Evolutionary conservation across 768 basidiomycete genomes (phyloP).

Genomic region (Bullera alba): DNA sequence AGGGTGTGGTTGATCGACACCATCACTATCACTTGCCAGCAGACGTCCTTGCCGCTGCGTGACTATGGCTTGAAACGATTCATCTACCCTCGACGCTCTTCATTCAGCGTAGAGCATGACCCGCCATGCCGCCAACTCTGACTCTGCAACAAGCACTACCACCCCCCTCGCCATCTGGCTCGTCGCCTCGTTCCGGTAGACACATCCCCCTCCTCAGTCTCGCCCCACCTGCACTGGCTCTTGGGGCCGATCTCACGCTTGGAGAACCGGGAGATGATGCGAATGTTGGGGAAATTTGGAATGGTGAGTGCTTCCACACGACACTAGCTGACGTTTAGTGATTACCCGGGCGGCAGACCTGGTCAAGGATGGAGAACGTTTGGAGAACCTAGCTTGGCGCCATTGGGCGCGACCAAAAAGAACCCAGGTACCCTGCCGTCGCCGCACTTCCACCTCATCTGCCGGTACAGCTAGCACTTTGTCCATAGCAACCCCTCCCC

Average conservation of each 20-base stretch:
- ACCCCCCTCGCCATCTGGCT: constrained; percentile 10
- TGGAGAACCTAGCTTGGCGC: constrained; percentile 41
- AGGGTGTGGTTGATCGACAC: too few relatives aligned
- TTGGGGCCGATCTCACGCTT: constrained; percentile 25
- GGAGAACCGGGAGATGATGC: constrained; percentile 31
- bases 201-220: constrained; percentile 27
- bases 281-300: constrained; percentile 36
- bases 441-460: constrained; percentile 4
- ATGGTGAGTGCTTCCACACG: constrained; percentile 23
- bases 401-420: constrained; percentile 24
- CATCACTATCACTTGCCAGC: too few relatives aligned
- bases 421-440: not conserved
- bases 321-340: constrained; percentile 10
- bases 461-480: constrained; percentile 18
- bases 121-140: not conserved
- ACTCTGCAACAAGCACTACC: not conserved
- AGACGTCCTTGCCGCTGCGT: too few relatives aligned
- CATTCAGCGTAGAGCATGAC: too few relatives aligned
- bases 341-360: constrained; percentile 31
- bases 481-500: constrained; percentile 15
- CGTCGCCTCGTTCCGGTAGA: constrained; percentile 6
- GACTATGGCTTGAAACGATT: too few relatives aligned
- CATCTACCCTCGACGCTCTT: too few relatives aligned
- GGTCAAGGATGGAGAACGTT: constrained; percentile 36
- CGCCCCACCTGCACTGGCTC: constrained; percentile 31